phyloP scores from a whole-genome alignment of 2,329 filamentous ascomycete species.

The Ophiocordyceps camponoti-saundersi region DNA sequence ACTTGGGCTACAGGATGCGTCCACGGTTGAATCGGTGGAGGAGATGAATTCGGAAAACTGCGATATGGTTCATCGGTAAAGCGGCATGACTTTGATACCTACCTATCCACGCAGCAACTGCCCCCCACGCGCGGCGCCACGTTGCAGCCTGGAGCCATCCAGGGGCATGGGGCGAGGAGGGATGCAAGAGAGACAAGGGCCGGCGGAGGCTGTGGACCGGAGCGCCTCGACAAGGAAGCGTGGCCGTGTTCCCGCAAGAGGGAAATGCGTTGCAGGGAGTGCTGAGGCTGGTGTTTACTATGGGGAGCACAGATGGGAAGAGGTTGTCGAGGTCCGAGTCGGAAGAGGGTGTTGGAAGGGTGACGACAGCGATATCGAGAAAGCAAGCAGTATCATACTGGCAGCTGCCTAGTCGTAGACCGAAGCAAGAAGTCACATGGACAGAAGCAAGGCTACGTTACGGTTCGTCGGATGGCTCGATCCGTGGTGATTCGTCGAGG shows the following conservation, averaged over 20 bases:
- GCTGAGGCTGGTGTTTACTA: not conserved
- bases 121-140: not conserved
- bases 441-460: slow-evolving; percentile 1
- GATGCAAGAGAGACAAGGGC: not conserved
- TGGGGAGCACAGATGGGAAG: not conserved
- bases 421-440: slow-evolving; percentile 3
- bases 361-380: slow-evolving; percentile 1
- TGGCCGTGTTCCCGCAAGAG: not conserved
- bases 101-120: not conserved
- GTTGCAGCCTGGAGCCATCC: not conserved
- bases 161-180: not conserved
- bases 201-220: not conserved
- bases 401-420: slow-evolving; percentile 2
- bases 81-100: slow-evolving; percentile 1
- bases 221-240: not conserved
- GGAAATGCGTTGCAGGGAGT: not conserved
- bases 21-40: slow-evolving; percentile 1
- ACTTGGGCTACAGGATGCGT: slow-evolving; percentile 4
- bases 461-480: not conserved
- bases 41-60: slow-evolving; percentile 3
- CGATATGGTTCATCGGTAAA: slow-evolving; percentile 5
- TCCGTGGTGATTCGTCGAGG: not conserved
- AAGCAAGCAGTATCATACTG: slow-evolving; percentile 1
- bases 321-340: not conserved
- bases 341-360: not conserved